Evolutionary conservation across 306 rosid genomes (phyloP).

Genomic region (Trichosanthes truncata): DNA sequence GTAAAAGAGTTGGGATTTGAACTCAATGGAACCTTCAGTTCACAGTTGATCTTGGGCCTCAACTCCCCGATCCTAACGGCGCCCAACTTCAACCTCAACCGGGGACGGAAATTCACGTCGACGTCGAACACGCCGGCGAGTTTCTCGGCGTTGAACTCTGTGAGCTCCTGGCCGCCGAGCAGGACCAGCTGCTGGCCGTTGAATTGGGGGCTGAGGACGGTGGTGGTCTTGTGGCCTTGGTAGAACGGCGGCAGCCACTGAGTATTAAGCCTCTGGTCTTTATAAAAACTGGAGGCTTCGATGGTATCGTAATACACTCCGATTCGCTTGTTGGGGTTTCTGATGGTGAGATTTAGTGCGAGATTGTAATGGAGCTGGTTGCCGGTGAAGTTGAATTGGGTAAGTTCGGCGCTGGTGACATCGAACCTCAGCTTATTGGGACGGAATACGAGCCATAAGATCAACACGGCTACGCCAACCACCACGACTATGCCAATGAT

Average conservation of each 20-base stretch:
- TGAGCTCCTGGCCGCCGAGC: constrained; percentile 8
- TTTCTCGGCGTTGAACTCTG: constrained; percentile 16
- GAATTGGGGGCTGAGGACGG: constrained; percentile 14
- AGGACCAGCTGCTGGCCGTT: constrained; percentile 18
- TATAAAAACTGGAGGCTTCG: constrained; percentile 26
- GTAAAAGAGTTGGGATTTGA: constrained; percentile 4
- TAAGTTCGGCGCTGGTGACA: constrained; percentile 39
- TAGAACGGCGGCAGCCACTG: constrained; percentile 21
- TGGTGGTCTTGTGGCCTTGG: constrained; percentile 41
- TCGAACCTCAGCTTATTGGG: constrained; percentile 40
- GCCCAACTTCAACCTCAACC: constrained; percentile 32
- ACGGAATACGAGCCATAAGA: constrained; percentile 39
- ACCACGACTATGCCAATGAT: constrained; percentile 6
- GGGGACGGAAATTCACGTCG: constrained; percentile 23
- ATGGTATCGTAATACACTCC: constrained; percentile 36
- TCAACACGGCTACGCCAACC: neutral
- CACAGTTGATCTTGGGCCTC: constrained; percentile 51
- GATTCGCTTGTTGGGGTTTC: constrained; percentile 45
- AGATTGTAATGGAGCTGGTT: constrained; percentile 19
- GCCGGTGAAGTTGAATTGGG: constrained; percentile 27
- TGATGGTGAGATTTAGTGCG: constrained; percentile 19
- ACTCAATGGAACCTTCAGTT: constrained; percentile 39
- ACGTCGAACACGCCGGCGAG: constrained; percentile 21
- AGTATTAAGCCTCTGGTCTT: constrained; percentile 23
- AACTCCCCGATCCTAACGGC: constrained; percentile 29